Base-by-base conservation (phyloP, 2,329 filamentous ascomycete species). In the Alternaria tenuissima region DNA sequence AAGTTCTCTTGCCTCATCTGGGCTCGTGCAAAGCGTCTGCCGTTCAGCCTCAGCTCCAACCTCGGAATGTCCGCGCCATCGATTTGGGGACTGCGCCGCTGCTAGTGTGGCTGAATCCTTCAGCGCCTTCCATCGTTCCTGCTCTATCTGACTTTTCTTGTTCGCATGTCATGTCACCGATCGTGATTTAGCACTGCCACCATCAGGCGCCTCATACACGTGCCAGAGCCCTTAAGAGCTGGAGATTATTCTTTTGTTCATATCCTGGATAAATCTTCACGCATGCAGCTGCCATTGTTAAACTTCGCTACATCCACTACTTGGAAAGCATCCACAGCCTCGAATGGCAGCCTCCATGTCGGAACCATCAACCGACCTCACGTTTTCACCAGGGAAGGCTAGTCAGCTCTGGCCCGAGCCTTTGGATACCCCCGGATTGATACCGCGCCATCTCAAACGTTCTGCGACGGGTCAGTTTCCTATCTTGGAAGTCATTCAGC, bases 401-500 rank as follows among this genome's bases (percentile, higher is more conserved):
- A 24, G 43, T 39, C 53, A 63, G 26, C 51, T 68, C n/a, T 71
- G 69, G 69, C 57, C 69, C 5, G 72, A 75, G 43, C 63, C 71
- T 6, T 49, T 74, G 9, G 61, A 69, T 36, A 70, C 70, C 2
- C 67, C 69, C 16, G 73, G 71, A 7, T 61, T 68, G 7, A 52
- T 76, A 3, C 73, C 73, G 9, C 57, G 32, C 5, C 69, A 72
- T 49, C 62, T 73, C 4, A 73, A 72, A 38, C 61, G 62, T 24
- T 46, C 64, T 18, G 63, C 68, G 11, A 63, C 63, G 5, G 46
- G 44, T 8, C 59, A 57, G 7, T 65, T 66, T 52, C 73, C 73
- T 1, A 52, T 76, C 1, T 55, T 76, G n/a, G 73, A 76, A 53
- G 62, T 76, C 14, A n/a, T 73, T 7, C 70, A 75, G 30, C 72